Base-by-base conservation (phyloP, 306 rosid species). In the Quercus cerris region DNA sequence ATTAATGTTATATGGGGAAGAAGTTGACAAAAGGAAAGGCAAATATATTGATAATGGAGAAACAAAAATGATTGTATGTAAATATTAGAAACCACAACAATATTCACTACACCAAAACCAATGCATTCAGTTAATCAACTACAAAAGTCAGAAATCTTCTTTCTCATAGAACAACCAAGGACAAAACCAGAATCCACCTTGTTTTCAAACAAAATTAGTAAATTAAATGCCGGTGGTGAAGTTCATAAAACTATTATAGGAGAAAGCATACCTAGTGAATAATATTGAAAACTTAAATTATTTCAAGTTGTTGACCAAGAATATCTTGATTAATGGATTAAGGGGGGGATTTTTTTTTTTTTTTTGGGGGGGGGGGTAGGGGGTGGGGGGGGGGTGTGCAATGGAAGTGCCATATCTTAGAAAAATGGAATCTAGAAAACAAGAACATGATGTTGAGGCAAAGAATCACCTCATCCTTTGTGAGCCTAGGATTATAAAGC, bases 381-480 rank as follows among this genome's bases (percentile, higher is more conserved):
- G n/a, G n/a, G n/a, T n/a, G 2, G 41, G 38, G 1, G 7, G 1
- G 7, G 1, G 0, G 7, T 0, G 6, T 0, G 1, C 0, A 0
- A 5, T 4, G 5, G 35, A 6, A 20, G 51, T 70, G 30, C 35
- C 14, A 49, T 12, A 30, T 0, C 44, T 30, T 1, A 15, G 41
- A 17, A 64, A 64, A 64, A 28, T 15, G 2, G 19, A 67, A 17
- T 30, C 41, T 20, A 25, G 84, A 49, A 30, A 61, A 73, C 38
- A 71, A 75, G 61, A 62, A 62, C 23, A 54, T 38, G 71, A 67
- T 41, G 75, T 75, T 71, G 56, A 55, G 46, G 67, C 56, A 41
- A 77, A 71, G 23, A 58, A 79, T 83, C 70, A 96, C 98, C 98
- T 89, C 91, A 76, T 90, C 87, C 85, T 90, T 95, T 75, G 96